Conservation (phyloP, 2,329 filamentous ascomycete species). For the Shiraia sp. region DNA sequence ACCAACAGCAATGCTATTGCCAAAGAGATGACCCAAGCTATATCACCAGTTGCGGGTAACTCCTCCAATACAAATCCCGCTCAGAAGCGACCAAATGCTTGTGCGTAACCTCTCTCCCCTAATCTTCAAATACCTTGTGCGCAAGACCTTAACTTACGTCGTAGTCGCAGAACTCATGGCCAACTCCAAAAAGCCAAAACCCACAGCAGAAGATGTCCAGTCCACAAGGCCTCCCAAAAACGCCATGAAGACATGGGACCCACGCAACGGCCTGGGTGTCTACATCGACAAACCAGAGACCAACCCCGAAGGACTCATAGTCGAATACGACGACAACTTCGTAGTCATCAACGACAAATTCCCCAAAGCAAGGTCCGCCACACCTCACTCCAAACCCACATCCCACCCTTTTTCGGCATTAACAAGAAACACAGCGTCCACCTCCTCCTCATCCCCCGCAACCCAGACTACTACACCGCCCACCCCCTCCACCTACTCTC, state of each 20-base stretch:
- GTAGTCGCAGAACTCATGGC: conserved; percentile 54
- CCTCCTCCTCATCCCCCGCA: conserved; percentile 82
- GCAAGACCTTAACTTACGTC: conserved; percentile 23
- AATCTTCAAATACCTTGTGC: background rate
- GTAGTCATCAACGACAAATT: conserved; percentile 82
- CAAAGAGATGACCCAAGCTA: conserved; percentile 18
- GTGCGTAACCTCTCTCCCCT: conserved; percentile 21
- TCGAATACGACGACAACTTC: conserved; percentile 70
- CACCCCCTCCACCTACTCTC: conserved; percentile 81
- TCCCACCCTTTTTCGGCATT: too few relatives aligned
- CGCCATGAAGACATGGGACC: conserved; percentile 27
- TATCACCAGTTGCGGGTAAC: too few relatives aligned
- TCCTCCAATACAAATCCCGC: too few relatives aligned
- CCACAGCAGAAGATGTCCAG: conserved; percentile 6
- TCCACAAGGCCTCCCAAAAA: conserved; percentile 11
- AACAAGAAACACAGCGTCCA: conserved; percentile 64
- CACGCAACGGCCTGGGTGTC: conserved; percentile 64
- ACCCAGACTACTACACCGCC: conserved; percentile 59
- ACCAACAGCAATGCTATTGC: conserved; percentile 22
- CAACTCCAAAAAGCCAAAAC: conserved; percentile 44
- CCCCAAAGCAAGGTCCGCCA: conserved; percentile 65
- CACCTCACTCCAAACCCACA: too few relatives aligned
- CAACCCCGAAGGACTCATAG: conserved; percentile 62
- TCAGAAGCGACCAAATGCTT: conserved; percentile 45
- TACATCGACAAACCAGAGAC: conserved; percentile 68